Evolutionary conservation across 768 basidiomycete species (phyloP), one percentile per base, ranked within the genome.

Genomic region (Boletus barrowsii): DNA sequence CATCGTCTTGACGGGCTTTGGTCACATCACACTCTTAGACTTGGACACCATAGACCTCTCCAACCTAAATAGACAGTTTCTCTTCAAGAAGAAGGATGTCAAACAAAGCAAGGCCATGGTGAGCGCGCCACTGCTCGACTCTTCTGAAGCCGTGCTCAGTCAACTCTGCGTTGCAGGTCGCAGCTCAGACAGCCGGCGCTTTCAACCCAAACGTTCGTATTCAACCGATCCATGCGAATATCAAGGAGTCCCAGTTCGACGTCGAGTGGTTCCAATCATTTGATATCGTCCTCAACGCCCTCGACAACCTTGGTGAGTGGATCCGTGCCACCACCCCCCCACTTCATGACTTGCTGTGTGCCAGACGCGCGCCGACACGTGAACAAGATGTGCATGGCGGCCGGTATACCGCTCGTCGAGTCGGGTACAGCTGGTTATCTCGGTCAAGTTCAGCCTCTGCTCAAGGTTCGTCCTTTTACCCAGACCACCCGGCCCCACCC

Each of bases 41-140:
- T 79, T 99, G 58, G 96, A 99, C 73, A 99, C 96, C 18, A 99
- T 99, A 69, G 96, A 99, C 78, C 79, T 99, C 41, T 96, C 93
- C 46, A 99, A 99, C 69, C 77, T 98, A 49, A 99, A 99, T 66
- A 83, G 96, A 20, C 96, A 98, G 64, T 99, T 98, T 70, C 76
- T 99, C 39, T 99, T 99, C 75, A 82, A 83, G 58, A 98, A 98
- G 74, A 96, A 96, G 66, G 94, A 98, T 64, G 89, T 99, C 51
- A 97, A 97, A 67, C 90, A 97, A 65, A 88, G 94, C 63, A 99
- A 99, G 75, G 90, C 96, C 3, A 66, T 95, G 73, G 94, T 93
- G 55, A 41, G 83, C 44, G 2, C 17, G 35, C 13, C 10, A 2
- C 4, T 2, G 2, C 15, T 5, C n/a, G n/a, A 0, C 15, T 43